Evolutionary conservation across 164 flowering plant genomes (phyloP), one percentile per base, ranked within the genome.

Genomic region (Aristolochia californica): DNA sequence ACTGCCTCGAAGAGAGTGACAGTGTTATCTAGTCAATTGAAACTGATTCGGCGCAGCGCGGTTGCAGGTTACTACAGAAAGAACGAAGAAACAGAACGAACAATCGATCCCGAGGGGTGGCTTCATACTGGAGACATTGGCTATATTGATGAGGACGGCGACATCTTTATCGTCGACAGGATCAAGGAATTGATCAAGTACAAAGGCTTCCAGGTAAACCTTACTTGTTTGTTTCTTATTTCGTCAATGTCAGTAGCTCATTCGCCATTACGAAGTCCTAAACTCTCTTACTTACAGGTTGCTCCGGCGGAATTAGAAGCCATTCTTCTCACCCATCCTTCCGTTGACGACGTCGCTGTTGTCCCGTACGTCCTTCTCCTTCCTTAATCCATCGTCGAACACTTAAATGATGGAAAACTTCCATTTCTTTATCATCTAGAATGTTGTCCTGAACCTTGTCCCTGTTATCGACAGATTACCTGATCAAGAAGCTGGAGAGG

Each of bases 241-340:
- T 17, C 22, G 0, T 8, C 50, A 5, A 47, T 51, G n/a, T n/a
- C n/a, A n/a, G n/a, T 14, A 48, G 1, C 20, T 20, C 27, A 11
- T 18, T 24, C 5, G 12, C 27, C 26, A 27, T 20, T 21, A 51
- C 5, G 9, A 18, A 5, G 4, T 13, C 21, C 18, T n/a, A 9
- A 28, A 24, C 30, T 12, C 34, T 28, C 4, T 14, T 34, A 25
- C 66, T 48, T 38, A 20, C 70, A 91, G 98, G 97, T 94, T 13
- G 95, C 99, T 70, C 99, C 99, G 0, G 99, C 99, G n/a, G 97
- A 94, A 72, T 51, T 94, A 49, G 99, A 94, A 63, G 95, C 87
- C 1, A 78, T 81, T 58, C 95, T 94, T 16, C 80, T 90, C 1
- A 54, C 82, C 24, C 96, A 94, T 66, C 91, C 93, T 38, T 94